phyloP scores from a whole-genome alignment of 768 basidiomycete genomes.

The Filobasidium wieringae region DNA sequence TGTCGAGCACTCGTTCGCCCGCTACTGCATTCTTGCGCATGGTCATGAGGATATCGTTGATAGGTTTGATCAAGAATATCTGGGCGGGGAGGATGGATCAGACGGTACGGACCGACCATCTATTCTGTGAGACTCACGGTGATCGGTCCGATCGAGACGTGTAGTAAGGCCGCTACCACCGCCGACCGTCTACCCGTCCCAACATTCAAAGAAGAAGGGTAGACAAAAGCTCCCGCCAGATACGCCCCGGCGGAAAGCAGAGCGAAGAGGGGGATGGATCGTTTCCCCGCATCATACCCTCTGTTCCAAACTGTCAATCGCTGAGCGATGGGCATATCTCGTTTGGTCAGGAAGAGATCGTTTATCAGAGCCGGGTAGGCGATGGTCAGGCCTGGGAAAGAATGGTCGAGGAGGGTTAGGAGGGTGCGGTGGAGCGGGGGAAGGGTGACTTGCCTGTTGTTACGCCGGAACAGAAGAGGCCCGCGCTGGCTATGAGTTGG shows the following conservation, averaged over 20 bases:
- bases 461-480: background rate
- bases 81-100: too few species aligned
- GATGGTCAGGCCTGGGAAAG: background rate
- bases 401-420: too few species aligned
- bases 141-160: background rate
- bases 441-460: background rate
- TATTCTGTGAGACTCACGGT: too few species aligned
- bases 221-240: background rate
- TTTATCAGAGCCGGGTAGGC: background rate
- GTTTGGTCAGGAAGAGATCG: background rate
- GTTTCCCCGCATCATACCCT: background rate
- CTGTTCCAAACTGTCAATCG: background rate
- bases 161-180: background rate
- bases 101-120: too few species aligned
- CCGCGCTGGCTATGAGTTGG: background rate
- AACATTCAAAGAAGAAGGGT: too few species aligned
- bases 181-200: background rate
- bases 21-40: background rate
- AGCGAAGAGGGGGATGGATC: background rate
- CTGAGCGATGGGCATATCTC: background rate
- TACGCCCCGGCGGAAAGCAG: background rate
- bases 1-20: background rate
- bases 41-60: background rate
- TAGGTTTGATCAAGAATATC: background rate
- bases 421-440: background rate